These are phyloP conservation scores for Vanrija humicola DNA, from an alignment of 1,284 basidiomycete genomes.

Conservation along the genomic window DNA sequence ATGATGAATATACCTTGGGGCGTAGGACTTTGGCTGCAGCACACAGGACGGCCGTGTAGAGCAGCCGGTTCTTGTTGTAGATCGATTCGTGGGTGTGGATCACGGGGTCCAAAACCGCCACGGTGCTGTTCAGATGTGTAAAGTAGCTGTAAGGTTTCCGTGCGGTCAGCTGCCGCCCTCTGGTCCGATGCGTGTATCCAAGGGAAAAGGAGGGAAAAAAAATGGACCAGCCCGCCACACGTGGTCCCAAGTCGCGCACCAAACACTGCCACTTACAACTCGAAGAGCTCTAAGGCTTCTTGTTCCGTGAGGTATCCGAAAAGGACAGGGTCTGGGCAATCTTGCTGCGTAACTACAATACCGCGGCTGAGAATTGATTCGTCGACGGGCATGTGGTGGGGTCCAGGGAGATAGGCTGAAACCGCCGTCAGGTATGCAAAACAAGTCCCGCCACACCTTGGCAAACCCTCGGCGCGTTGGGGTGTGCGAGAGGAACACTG, in stretches of 20 bases:
- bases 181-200: background rate
- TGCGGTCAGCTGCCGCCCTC: background rate
- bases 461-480: background rate
- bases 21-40: conserved; percentile 46
- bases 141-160: conserved; percentile 23
- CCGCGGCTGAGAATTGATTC: too few relatives aligned
- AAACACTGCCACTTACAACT: conserved; percentile 26
- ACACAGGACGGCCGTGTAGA: conserved; percentile 49
- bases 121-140: conserved; percentile 30
- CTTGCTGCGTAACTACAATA: background rate
- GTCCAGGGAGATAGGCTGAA: conserved; percentile 13
- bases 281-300: conserved; percentile 36
- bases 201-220: background rate
- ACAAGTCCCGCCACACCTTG: too few relatives aligned
- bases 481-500: background rate
- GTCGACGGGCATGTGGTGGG: background rate
- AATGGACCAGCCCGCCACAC: background rate
- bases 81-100: conserved; percentile 45
- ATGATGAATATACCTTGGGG: conserved; percentile 39
- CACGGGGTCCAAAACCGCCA: conserved; percentile 42
- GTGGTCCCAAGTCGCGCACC: background rate
- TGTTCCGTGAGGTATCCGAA: conserved; percentile 28
- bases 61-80: conserved; percentile 40
- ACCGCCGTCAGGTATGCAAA: too few relatives aligned
- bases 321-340: conserved; percentile 36